Evolutionary conservation across 192 early-diverging fungal genomes (phyloP).

Genomic region (Backusella mclennaniae): DNA sequence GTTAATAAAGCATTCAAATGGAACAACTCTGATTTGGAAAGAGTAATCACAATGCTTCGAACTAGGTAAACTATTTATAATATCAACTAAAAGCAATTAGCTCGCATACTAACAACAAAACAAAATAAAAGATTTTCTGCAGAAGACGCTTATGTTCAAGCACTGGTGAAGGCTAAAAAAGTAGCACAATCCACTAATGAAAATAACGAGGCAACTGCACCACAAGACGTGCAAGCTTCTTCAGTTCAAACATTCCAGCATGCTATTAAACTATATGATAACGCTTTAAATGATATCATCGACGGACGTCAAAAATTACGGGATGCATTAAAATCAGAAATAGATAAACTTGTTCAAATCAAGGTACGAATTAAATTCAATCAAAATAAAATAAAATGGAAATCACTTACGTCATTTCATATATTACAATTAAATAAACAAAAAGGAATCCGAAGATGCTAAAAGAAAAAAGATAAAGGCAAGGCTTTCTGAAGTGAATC

Average conservation of each 20-base stretch:
- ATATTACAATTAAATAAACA: background rate
- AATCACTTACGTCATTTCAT: background rate
- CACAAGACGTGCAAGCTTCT: background rate
- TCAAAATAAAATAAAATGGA: background rate
- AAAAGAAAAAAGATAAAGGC: constrained; percentile 21
- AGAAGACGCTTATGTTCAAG: constrained; percentile 22
- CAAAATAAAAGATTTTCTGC: constrained; percentile 13
- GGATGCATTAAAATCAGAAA: constrained; percentile 16
- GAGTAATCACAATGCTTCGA: constrained; percentile 17
- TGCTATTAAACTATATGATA: constrained; percentile 12
- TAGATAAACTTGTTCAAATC: constrained; percentile 13
- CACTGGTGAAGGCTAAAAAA: constrained; percentile 15
- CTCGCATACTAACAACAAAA: background rate
- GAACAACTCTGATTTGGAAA: constrained; percentile 27
- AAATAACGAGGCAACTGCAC: background rate
- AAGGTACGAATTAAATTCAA: constrained; percentile 11
- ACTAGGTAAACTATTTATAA: constrained; percentile 17
- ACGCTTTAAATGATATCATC: constrained; percentile 6
- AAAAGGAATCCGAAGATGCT: constrained; percentile 21
- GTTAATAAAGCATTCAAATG: constrained; percentile 29
- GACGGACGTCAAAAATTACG: constrained; percentile 22
- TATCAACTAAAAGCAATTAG: background rate
- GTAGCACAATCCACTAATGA: background rate
- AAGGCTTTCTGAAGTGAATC: constrained; percentile 22
- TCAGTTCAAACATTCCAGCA: constrained; percentile 2